phyloP scores from a whole-genome alignment of 768 basidiomycete genomes.

The Dentipellis fragilis region DNA sequence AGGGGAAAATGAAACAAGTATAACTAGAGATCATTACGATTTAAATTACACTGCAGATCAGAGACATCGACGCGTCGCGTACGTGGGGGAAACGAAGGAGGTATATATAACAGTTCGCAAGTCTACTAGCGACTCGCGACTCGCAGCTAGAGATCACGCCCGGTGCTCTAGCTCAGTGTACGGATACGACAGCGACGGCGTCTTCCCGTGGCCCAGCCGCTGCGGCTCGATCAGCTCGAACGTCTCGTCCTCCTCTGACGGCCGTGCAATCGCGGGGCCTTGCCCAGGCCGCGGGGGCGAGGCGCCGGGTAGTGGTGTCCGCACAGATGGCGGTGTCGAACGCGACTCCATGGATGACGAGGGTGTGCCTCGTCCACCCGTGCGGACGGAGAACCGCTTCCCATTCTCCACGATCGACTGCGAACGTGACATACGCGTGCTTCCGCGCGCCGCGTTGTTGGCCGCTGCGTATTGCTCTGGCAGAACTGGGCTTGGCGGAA shows the following conservation, averaged over 20 bases:
- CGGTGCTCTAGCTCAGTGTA: slow-evolving; percentile 42
- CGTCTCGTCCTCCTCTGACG: slow-evolving; percentile 27
- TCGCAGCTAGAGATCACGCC: slow-evolving; percentile 8
- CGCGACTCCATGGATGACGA: slow-evolving; percentile 7
- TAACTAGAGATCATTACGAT: neutral
- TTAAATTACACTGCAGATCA: neutral
- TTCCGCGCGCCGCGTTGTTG: slow-evolving; percentile 3
- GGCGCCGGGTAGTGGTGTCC: neutral
- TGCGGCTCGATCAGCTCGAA: slow-evolving; percentile 53
- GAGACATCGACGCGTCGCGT: neutral
- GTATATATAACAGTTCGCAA: neutral
- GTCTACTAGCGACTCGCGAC: slow-evolving; percentile 3
- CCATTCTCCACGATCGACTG: neutral
- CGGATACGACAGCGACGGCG: slow-evolving; percentile 40
- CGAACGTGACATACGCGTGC: neutral
- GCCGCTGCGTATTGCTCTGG: slow-evolving; percentile 26
- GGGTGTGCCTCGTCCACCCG: slow-evolving; percentile 5
- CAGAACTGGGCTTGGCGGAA: slow-evolving; percentile 56
- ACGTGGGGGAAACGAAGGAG: neutral
- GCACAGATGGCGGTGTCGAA: slow-evolving; percentile 5
- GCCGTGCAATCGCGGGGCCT: slow-evolving; percentile 19
- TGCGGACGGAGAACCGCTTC: neutral
- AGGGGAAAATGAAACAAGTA: neutral
- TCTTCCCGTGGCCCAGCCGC: slow-evolving; percentile 19
- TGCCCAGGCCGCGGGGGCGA: slow-evolving; percentile 22